Evolutionary conservation across 257 asterid genomes (phyloP), one percentile per base, ranked within the genome.

Genomic region (Galeopsis tetrahit): DNA sequence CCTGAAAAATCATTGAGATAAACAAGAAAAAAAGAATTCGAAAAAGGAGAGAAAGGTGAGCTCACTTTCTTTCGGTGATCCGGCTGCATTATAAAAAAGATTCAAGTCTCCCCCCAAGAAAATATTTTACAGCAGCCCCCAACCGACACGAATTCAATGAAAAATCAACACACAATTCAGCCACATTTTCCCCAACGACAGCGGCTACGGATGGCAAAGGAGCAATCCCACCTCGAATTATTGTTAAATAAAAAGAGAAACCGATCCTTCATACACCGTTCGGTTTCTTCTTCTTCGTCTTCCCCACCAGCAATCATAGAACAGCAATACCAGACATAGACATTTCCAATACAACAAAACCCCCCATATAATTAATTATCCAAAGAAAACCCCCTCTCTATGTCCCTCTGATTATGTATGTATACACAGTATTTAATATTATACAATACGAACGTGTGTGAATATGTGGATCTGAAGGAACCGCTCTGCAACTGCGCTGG

Each of bases 161-260:
- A 49, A 15, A 11, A 10, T 67, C 53, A 31, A 36, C 52, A 39
- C 11, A 68, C 53, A 62, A 66, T 55, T 91, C 86, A 89, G 68
- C 97, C 96, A 72, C 95, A 89, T 89, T 87, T 82, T 21, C 92
- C 94, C 96, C 93, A 89, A 38, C 88, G 78, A 15, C 95, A 83
- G 56, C 91, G 81, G 88, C 95, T 88, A 36, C 93, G 87, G 73
- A 86, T 81, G 71, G 86, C 83, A 38, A 86, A 84, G 39, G 89
- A 84, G 78, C 78, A 82, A 52, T 90, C 89, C 89, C 89, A 85
- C 85, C 89, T 80, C 71, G 83, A 78, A 60, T 84, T 81, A 51
- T 71, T 68, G 76, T 66, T 73, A 63, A 75, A 75, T 66, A 69
- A 70, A 65, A 70, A 68, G 49, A 81, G 78, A 74, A 70, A 80